These are phyloP conservation scores for Pinus taeda DNA, from an alignment of 75 land plant genomes.

Conservation along the genomic window DNA sequence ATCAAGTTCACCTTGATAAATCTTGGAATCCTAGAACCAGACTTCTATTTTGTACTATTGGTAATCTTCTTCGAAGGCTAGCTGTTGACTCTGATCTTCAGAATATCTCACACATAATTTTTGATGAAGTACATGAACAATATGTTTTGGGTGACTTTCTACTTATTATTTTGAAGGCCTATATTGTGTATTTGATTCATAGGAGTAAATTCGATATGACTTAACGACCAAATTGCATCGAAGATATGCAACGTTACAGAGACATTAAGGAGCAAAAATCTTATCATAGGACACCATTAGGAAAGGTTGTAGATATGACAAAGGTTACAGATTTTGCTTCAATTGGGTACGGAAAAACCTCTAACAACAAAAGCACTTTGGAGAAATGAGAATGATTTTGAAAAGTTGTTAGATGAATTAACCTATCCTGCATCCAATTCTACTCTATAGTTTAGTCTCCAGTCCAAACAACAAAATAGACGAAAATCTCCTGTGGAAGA, in stretches of 20 bases:
- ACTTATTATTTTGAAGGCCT: too few relatives aligned
- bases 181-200: too few relatives aligned
- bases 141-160: too few relatives aligned
- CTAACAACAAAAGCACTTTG: slow-evolving; percentile 92
- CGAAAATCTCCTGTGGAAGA: slow-evolving; percentile 17
- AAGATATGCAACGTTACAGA: slow-evolving; percentile 38
- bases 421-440: slow-evolving; percentile 68
- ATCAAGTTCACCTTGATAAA: too few relatives aligned
- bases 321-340: slow-evolving; percentile 47
- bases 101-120: too few relatives aligned
- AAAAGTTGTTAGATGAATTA: slow-evolving; percentile 73
- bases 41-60: too few relatives aligned
- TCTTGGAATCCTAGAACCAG: too few relatives aligned
- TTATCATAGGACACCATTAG: background rate
- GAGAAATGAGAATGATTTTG: slow-evolving; percentile 80
- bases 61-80: too few relatives aligned
- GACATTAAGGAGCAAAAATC: slow-evolving; percentile 23
- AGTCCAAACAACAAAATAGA: slow-evolving; percentile 36
- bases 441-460: slow-evolving; percentile 31
- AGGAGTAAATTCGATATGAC: too few relatives aligned
- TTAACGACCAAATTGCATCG: slow-evolving; percentile 1
- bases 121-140: too few relatives aligned
- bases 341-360: slow-evolving; percentile 72
- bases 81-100: too few relatives aligned
- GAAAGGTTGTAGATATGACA: too few relatives aligned